Conservation (phyloP, 352 stramenopile genomes). For the Thraustochytrium striatum region DNA sequence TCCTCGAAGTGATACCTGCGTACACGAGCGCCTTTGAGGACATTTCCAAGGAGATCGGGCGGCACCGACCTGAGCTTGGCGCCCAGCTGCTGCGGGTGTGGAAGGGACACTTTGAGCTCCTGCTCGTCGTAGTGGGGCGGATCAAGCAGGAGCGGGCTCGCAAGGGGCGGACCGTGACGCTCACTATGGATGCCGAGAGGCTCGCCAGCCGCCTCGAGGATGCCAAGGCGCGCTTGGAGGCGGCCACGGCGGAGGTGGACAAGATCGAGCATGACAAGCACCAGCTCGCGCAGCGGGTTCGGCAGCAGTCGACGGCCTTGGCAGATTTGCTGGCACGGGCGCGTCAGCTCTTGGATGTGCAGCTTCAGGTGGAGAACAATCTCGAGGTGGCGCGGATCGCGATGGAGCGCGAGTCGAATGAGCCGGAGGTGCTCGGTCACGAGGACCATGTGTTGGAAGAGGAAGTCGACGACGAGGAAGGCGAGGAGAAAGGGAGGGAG, state of each 20-base stretch:
- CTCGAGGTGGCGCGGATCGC: background rate
- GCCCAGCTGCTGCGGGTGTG: background rate
- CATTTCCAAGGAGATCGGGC: background rate
- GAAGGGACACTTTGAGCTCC: slow-evolving; percentile 14
- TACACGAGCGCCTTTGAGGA: slow-evolving; percentile 15
- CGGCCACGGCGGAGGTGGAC: background rate
- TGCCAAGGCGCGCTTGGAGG: background rate
- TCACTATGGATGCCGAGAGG: background rate
- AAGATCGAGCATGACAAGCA: background rate
- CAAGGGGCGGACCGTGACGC: background rate
- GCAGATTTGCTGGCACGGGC: background rate
- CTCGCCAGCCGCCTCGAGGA: background rate
- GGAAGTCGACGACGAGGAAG: background rate
- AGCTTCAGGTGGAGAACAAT: slow-evolving; percentile 24
- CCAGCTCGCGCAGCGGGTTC: background rate
- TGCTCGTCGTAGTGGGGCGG: background rate
- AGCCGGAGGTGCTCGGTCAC: background rate
- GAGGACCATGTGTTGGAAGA: background rate
- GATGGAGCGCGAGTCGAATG: background rate
- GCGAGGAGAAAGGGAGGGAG: background rate
- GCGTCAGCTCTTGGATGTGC: background rate
- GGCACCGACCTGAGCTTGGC: background rate
- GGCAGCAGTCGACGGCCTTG: background rate
- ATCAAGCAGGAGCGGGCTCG: background rate
- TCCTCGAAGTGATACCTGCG: slow-evolving; percentile 12